Base-by-base conservation (phyloP, 306 rosid genomes). In the Geum urbanum region DNA sequence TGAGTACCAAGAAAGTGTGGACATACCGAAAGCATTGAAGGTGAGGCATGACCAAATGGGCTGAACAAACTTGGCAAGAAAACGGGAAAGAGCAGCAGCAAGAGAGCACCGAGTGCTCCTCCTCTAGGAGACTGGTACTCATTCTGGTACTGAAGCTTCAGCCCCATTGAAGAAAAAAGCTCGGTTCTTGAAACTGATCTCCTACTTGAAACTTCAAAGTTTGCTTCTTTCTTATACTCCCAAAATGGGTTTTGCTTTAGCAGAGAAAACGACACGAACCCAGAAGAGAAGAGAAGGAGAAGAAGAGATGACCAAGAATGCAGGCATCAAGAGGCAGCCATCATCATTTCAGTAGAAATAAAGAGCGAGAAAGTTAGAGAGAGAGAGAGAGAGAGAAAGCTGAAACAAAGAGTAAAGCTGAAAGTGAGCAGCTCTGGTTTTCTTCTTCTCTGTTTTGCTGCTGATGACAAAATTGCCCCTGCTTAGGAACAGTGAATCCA, bases 1-100 rank as follows among this genome's bases (percentile, higher is more conserved):
- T 14, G 13, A 56, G 7, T 22, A 56, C 22, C 41, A 59, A 9
- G 64, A 27, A 61, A 7, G 54, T 37, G 51, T 5, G 64, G 48
- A 71, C 77, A 75, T 73, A 94, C 99, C 87, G 81, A 77, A 77
- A 76, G 84, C 61, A 79, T 60, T 74, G 90, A 83, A 83, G 90
- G 78, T 9, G 83, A 84, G 32, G 85, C 96, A 79, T 80, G 69
- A 49, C 78, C 64, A 43, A 88, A 80, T 49, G 96, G 96, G 41
- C 81, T 79, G 81, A 92, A 86, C 69, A 92, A 79, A 55, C 73
- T 67, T 44, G 97, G 89, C 63, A 82, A 78, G 71, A 84, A 79
- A 82, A 80, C 35, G 1, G 95, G 92, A 40, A 81, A 83, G 15
- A 88, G 77, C 66, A 89, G 78, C 47, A 87, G 73, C 51, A 80